Evolutionary conservation across 2,329 filamentous ascomycete species (phyloP).

Genomic region (Neonectria coccinea): DNA sequence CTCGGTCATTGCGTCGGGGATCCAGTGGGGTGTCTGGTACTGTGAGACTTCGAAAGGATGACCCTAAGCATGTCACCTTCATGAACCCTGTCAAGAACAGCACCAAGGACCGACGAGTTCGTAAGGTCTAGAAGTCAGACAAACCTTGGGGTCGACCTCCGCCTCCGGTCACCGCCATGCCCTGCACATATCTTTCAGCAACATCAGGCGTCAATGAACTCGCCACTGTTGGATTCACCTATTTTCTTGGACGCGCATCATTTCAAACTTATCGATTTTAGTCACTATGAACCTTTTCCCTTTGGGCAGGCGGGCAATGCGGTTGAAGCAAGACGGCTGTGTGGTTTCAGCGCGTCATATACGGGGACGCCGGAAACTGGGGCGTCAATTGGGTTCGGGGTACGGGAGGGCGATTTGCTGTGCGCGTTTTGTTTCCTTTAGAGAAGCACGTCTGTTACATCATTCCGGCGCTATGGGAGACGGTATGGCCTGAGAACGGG

Average conservation of each 20-base stretch:
- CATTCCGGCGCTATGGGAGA: constrained; percentile 38
- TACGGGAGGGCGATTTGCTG: constrained; percentile 23
- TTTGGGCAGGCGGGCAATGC: constrained; percentile 33
- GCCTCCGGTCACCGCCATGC: not conserved
- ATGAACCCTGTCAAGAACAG: constrained; percentile 63
- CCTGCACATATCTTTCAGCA: constrained; percentile 24
- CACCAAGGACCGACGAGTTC: constrained; percentile 48
- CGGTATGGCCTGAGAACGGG: constrained; percentile 27
- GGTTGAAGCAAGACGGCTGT: constrained; percentile 35
- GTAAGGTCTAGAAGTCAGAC: constrained; percentile 41
- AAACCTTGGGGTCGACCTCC: not conserved
- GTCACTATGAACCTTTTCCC: constrained; percentile 35
- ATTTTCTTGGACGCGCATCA: constrained; percentile 44
- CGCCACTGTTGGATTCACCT: constrained; percentile 42
- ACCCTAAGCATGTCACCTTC: constrained; percentile 67
- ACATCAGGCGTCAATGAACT: constrained; percentile 26
- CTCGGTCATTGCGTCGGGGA: constrained; percentile 58
- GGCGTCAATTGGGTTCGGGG: constrained; percentile 34
- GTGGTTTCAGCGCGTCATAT: constrained; percentile 38
- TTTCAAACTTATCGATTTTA: constrained; percentile 48
- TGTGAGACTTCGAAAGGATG: constrained; percentile 65
- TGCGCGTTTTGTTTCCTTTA: constrained; percentile 37
- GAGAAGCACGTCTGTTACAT: constrained; percentile 35
- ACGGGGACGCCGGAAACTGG: constrained; percentile 26
- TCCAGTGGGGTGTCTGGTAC: constrained; percentile 57